Percentiles rank a stretch among this genome's conserved stretches.
Conservation (phyloP, 805 yeast species). For the Candida quercuum region DNA sequence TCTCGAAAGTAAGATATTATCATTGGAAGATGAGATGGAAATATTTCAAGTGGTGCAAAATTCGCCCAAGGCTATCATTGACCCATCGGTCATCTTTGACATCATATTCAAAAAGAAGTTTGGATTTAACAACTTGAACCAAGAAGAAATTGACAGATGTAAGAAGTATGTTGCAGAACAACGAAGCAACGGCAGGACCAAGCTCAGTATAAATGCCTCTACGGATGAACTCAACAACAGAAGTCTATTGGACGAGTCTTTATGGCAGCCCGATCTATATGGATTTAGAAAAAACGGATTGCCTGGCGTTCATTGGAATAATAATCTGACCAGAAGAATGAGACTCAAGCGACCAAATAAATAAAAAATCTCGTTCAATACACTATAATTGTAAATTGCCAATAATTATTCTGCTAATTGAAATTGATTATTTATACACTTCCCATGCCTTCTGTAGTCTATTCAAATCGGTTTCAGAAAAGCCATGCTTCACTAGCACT, state of each 20-base stretch:
- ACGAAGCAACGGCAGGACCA: slow-evolving; percentile 44
- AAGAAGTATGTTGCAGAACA: slow-evolving; percentile 71
- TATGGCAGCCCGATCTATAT: slow-evolving; percentile 34
- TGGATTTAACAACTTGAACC: slow-evolving; percentile 71
- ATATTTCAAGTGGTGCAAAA: slow-evolving; percentile 83
- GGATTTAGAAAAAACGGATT: slow-evolving; percentile 34
- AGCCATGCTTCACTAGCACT: slow-evolving; percentile 30
- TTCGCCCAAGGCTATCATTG: slow-evolving; percentile 63
- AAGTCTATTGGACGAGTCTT: slow-evolving; percentile 23
- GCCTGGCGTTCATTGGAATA: slow-evolving; percentile 60
- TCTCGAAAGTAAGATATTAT: slow-evolving; percentile 58
- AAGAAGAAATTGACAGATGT: slow-evolving; percentile 75
- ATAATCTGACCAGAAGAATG: slow-evolving; percentile 50
- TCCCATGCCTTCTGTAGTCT: slow-evolving; percentile 38
- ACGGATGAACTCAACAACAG: slow-evolving; percentile 21
- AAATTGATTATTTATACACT: slow-evolving; percentile 20
- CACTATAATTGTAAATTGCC: not conserved
- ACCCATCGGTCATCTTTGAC: slow-evolving; percentile 66
- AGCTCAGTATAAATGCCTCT: slow-evolving; percentile 10
- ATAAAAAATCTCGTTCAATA: slow-evolving; percentile 7
- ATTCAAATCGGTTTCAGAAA: slow-evolving; percentile 25
- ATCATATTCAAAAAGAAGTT: slow-evolving; percentile 69
- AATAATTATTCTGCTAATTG: not conserved
- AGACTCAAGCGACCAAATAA: slow-evolving; percentile 35
- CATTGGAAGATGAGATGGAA: slow-evolving; percentile 47